These are phyloP conservation scores for Phytopythium boreale DNA, from an alignment of 352 stramenopile species.

Conservation along the genomic window DNA sequence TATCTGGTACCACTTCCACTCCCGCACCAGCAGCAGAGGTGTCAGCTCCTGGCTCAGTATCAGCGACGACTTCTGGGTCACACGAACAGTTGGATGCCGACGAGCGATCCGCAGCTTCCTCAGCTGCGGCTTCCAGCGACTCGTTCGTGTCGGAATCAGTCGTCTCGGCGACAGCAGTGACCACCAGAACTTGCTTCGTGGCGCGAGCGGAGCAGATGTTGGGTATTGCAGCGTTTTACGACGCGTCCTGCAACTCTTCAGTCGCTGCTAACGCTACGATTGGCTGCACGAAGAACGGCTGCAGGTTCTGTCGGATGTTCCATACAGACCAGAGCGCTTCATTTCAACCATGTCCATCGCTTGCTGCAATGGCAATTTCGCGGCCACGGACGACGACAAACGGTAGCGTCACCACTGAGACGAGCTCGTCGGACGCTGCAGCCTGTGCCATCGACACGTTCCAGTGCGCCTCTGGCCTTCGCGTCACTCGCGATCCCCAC, in stretches of 20 bases:
- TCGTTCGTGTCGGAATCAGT: not conserved
- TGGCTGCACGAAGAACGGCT: constrained; percentile 4
- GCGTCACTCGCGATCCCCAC: not conserved
- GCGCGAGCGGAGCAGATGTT: not conserved
- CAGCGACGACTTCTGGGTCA: not conserved
- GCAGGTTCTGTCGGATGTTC: constrained; percentile 6
- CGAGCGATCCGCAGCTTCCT: not conserved
- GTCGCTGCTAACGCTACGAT: not conserved
- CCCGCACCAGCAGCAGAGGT: not conserved
- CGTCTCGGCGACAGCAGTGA: not conserved
- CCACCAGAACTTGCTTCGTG: not conserved
- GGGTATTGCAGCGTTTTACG: constrained; percentile 3
- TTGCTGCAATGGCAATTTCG: not conserved
- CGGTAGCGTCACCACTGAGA: not conserved
- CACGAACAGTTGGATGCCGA: not conserved
- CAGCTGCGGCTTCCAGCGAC: no score
- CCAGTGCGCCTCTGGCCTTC: not conserved
- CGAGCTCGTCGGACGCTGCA: not conserved
- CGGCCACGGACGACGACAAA: not conserved
- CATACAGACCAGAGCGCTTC: not conserved
- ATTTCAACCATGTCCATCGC: constrained; percentile 3
- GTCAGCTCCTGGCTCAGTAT: not conserved
- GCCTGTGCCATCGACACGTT: not conserved
- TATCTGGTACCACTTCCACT: not conserved
- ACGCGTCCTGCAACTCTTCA: not conserved